These are phyloP conservation scores for Protomyces arabidopsidicola DNA, from an alignment of 1,139 yeast genomes.

Conservation along the genomic window DNA sequence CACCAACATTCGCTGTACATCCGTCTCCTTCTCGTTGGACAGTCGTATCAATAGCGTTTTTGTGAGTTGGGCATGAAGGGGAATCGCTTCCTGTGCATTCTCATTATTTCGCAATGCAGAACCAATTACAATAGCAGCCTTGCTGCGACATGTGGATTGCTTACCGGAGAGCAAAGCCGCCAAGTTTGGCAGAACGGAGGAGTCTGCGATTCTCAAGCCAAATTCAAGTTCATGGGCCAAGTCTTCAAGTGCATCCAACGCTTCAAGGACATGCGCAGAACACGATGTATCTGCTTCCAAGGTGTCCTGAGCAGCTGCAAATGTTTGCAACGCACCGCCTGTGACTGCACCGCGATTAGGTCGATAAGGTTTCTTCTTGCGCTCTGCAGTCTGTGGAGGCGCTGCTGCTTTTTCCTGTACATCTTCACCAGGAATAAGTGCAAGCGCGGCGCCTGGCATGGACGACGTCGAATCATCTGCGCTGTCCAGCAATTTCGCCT, in stretches of 20 bases:
- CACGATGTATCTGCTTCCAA: neutral
- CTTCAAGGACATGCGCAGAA: constrained; percentile 26
- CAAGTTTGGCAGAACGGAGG: neutral
- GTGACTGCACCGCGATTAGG: constrained; percentile 7
- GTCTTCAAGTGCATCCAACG: constrained; percentile 53
- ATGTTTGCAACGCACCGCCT: constrained; percentile 2
- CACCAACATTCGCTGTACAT: constrained; percentile 34
- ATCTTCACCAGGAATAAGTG: constrained; percentile 27
- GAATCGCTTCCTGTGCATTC: constrained; percentile 48
- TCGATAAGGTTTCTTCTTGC: constrained; percentile 3
- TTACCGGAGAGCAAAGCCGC: constrained; percentile 34
- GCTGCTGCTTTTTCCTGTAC: constrained; percentile 11
- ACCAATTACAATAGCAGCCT: constrained; percentile 40
- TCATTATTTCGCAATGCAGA: constrained; percentile 63
- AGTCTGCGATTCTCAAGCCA: constrained; percentile 46
- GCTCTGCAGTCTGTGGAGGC: neutral
- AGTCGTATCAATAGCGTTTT: constrained; percentile 31
- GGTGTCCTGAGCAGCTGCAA: constrained; percentile 2
- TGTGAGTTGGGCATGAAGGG: constrained; percentile 28
- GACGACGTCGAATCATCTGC: constrained; percentile 13
- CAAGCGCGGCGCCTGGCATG: constrained; percentile 2
- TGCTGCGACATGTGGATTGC: constrained; percentile 35
- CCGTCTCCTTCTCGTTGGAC: constrained; percentile 31
- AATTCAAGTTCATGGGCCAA: constrained; percentile 62
- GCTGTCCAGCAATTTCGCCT: constrained; percentile 52